Base-by-base conservation (phyloP, 1,284 basidiomycete genomes). In the Ganoderma lingzhi region DNA sequence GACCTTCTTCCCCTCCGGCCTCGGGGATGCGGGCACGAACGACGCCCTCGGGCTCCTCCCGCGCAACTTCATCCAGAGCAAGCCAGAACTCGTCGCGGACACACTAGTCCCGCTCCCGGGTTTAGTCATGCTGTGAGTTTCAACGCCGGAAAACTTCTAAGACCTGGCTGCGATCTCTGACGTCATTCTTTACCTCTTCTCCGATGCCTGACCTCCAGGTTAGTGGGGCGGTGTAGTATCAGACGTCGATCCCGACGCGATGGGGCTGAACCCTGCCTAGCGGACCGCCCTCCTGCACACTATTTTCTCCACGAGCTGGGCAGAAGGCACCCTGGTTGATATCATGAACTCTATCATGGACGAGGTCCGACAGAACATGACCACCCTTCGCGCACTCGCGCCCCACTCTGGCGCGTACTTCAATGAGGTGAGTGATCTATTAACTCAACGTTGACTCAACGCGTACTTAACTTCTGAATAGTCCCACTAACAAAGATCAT, bases 241-340 rank as follows among this genome's bases (percentile, higher is more conserved):
- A 14, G 71, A 77, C 30, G 73, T 78, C 2, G 75, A 81, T 60
- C 79, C 83, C 0, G 76, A 79, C 55, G 81, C 82, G 3, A 79
- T 78, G 10, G 84, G 83, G 14, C 66, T 85, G 28, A 82, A 84
- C 70, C 84, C 84, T 6, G 81, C 80, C 4, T 86, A 84, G 84
- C 77, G 85, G 5, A 76, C 79, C 10, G 80, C 82, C 2, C 62
- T 85, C 32, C 74, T 78, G 8, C 76, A 82, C 62, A 67, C 76
- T 14, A 60, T 74, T 10, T 74, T 77, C 37, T 73, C 64, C 3
- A 65, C 62, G 6, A 41, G 14, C 6, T 85, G 84, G 84, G 64
- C 71, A 0, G 81, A 84, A 32, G 78, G 77, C 6, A 63, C 78
- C 1, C 68, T 79, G 0, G 62, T 69, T 3, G 63, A 70, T 0